phyloP scores from a whole-genome alignment of 768 basidiomycete species.

The Leccinum broughii region DNA sequence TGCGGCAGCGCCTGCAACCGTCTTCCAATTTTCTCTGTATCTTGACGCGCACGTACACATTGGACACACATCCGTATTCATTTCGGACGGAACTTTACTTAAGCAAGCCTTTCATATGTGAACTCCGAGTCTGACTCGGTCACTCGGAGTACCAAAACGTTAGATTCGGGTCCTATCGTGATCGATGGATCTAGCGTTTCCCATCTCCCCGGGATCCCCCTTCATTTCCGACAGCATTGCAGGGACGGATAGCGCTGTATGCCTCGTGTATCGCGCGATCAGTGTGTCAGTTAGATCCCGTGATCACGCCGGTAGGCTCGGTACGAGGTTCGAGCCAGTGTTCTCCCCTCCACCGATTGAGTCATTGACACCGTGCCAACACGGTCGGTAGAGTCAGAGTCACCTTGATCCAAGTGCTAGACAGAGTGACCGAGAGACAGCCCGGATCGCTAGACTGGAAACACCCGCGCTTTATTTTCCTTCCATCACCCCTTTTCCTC shows the following conservation, averaged over 20 bases:
- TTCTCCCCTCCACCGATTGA: no score
- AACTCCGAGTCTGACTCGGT: background rate
- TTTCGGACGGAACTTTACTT: background rate
- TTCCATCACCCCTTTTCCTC: background rate
- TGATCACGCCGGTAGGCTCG: background rate
- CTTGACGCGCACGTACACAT: background rate
- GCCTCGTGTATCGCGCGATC: background rate
- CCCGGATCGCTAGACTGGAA: background rate
- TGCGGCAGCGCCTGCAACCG: no score
- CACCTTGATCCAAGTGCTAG: background rate
- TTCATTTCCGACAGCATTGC: background rate
- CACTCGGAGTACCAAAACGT: background rate
- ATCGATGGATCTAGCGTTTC: background rate
- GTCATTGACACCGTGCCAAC: background rate
- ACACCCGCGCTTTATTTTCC: background rate
- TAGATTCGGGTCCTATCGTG: background rate
- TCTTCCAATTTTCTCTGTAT: no score
- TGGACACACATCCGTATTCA: background rate
- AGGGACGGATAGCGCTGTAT: background rate
- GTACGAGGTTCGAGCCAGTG: no score
- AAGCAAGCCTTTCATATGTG: background rate
- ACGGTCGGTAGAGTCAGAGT: background rate
- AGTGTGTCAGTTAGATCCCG: background rate
- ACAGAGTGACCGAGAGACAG: background rate
- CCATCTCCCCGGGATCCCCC: background rate